phyloP scores from a whole-genome alignment of 2,329 filamentous ascomycete genomes.

The Calonectria honghensis region DNA sequence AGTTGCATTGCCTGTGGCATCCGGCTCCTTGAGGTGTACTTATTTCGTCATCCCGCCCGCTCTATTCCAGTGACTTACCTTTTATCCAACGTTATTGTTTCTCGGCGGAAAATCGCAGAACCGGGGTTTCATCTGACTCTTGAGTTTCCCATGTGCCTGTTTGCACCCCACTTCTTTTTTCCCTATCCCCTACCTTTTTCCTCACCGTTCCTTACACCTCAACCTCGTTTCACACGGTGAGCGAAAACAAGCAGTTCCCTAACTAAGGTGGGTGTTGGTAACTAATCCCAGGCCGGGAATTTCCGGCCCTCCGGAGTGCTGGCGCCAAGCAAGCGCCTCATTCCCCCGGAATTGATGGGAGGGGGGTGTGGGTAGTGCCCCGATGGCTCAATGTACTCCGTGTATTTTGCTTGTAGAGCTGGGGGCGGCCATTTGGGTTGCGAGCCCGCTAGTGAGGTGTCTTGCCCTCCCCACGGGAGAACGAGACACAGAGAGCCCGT shows the following conservation, averaged over 20 bases:
- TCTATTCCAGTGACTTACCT: background rate
- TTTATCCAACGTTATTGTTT: background rate
- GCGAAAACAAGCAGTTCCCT: constrained; percentile 8
- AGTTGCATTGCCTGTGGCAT: constrained; percentile 3
- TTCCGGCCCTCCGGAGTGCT: constrained; percentile 42
- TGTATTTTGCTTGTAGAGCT: background rate
- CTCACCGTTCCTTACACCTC: constrained; percentile 17
- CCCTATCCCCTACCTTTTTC: background rate
- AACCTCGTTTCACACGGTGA: constrained; percentile 5
- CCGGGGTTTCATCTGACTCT: background rate
- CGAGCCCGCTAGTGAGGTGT: constrained; percentile 16
- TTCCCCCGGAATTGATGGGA: constrained; percentile 35
- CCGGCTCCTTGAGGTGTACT: background rate
- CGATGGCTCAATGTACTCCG: constrained; percentile 20
- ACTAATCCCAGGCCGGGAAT: constrained; percentile 39
- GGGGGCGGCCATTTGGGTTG: constrained; percentile 19
- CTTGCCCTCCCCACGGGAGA: constrained; percentile 14
- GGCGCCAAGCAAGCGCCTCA: constrained; percentile 17
- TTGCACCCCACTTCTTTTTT: background rate
- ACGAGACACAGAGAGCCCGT: background rate
- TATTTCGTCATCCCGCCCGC: constrained; percentile 9
- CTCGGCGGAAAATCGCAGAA: background rate
- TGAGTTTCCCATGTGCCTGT: background rate
- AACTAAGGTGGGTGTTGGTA: constrained; percentile 4
- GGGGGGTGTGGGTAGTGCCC: constrained; percentile 34